A percentile compares a stretch with the other conserved stretches of the same genome.
These are phyloP conservation scores for Rhodocollybia butyracea DNA, from an alignment of 768 basidiomycete genomes.

Conservation along the genomic window DNA sequence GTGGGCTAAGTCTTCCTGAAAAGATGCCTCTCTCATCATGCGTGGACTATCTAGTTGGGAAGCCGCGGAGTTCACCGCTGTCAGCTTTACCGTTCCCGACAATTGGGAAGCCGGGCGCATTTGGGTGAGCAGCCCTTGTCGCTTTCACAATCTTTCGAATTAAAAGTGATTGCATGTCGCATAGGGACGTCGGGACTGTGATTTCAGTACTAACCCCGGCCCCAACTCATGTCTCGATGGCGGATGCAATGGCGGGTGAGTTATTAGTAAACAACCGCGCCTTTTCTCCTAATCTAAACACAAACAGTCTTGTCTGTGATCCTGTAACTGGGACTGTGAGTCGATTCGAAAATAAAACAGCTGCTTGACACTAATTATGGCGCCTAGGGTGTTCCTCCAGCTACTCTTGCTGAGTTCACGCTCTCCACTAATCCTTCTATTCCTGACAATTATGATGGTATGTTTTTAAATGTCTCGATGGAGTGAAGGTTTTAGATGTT, in stretches of 20 bases:
- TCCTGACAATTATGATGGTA: slow-evolving; percentile 61
- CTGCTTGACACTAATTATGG: not conserved
- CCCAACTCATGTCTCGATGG: slow-evolving; percentile 45
- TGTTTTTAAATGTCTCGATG: slow-evolving; percentile 7
- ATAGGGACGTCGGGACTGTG: slow-evolving; percentile 44
- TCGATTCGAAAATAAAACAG: not conserved
- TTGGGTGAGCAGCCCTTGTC: slow-evolving; percentile 32
- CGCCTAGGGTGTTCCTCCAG: slow-evolving; percentile 58
- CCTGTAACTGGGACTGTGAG: slow-evolving; percentile 36
- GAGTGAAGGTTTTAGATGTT: not conserved
- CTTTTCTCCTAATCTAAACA: too few species aligned
- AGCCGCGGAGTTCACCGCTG: slow-evolving; percentile 20
- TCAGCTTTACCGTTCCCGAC: slow-evolving; percentile 40
- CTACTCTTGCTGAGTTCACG: slow-evolving; percentile 68
- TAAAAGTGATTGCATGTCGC: slow-evolving; percentile 11
- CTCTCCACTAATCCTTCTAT: slow-evolving; percentile 35
- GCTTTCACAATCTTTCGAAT: not conserved
- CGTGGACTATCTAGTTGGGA: slow-evolving; percentile 17
- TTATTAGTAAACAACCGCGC: too few species aligned
- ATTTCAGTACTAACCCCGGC: slow-evolving; percentile 38
- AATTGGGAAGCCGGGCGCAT: slow-evolving; percentile 51
- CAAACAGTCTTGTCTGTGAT: slow-evolving; percentile 24
- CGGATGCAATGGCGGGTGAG: slow-evolving; percentile 50
- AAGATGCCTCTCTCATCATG: not conserved
- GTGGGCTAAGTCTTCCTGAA: too few species aligned